phyloP scores from a whole-genome alignment of 148 eudicot species.

The Fagopyrum tataricum region DNA sequence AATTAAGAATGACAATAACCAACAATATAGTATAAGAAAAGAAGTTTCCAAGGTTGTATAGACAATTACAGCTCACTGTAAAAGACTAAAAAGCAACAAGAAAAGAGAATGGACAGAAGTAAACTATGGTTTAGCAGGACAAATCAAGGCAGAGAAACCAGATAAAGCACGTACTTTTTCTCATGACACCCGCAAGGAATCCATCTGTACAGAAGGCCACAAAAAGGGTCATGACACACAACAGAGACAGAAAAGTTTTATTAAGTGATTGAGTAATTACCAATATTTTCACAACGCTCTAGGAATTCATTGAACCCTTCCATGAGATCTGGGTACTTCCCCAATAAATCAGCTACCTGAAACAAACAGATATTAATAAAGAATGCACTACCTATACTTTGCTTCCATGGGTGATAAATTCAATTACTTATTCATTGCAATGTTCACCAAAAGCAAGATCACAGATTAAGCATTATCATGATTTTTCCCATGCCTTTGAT shows the following conservation, averaged over 20 bases:
- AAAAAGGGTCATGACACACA: background rate
- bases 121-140: conserved; percentile 8
- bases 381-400: background rate
- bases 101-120: background rate
- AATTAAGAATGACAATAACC: background rate
- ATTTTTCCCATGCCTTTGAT: background rate
- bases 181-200: conserved; percentile 86
- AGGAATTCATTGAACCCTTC: conserved; percentile 91
- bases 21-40: background rate
- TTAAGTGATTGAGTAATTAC: conserved; percentile 26
- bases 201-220: conserved; percentile 56
- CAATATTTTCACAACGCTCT: conserved; percentile 79
- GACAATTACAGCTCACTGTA: background rate
- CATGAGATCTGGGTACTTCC: conserved; percentile 89
- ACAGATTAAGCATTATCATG: background rate
- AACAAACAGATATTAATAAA: conserved; percentile 6
- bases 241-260: background rate
- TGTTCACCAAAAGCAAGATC: background rate
- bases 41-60: background rate
- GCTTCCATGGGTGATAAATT: background rate
- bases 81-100: background rate
- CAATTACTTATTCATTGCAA: background rate
- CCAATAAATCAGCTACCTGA: conserved; percentile 89
- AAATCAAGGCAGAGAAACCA: background rate
- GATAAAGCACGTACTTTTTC: conserved; percentile 48